Evolutionary conservation across 345 rosid species (phyloP).

Genomic region (Ceriops tagal): DNA sequence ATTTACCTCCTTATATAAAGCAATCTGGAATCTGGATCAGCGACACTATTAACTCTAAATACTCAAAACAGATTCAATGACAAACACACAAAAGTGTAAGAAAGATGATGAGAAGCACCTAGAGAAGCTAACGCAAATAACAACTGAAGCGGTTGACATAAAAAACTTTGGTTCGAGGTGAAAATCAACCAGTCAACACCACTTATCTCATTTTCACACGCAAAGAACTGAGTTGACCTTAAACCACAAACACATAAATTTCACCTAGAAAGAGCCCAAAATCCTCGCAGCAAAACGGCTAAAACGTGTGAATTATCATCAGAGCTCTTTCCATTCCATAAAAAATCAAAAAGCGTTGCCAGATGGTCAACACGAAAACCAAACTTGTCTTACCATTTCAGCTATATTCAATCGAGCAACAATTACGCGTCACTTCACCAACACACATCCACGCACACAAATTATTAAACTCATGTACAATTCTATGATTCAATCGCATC

Average conservation of each 20-base stretch:
- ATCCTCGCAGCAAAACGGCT: background rate
- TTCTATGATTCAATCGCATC: background rate
- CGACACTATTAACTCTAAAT: background rate
- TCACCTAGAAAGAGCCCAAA: conserved; percentile 4
- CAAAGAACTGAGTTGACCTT: background rate
- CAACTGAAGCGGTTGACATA: background rate
- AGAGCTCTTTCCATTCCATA: background rate
- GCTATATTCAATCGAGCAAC: background rate
- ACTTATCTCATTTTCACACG: background rate
- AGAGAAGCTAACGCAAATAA: background rate
- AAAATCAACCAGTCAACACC: background rate
- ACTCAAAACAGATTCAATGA: background rate
- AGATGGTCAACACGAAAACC: background rate
- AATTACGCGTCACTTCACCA: background rate
- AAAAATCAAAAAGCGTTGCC: background rate
- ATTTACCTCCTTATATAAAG: background rate
- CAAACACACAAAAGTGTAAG: background rate
- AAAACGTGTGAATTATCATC: conserved; percentile 2
- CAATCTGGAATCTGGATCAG: background rate
- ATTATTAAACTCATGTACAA: background rate
- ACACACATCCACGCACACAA: background rate
- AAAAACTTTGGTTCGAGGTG: background rate
- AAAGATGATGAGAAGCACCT: background rate
- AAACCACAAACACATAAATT: background rate
- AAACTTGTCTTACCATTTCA: background rate